phyloP scores from a whole-genome alignment of 163 green algal species.

The Chlorella variabilis region DNA sequence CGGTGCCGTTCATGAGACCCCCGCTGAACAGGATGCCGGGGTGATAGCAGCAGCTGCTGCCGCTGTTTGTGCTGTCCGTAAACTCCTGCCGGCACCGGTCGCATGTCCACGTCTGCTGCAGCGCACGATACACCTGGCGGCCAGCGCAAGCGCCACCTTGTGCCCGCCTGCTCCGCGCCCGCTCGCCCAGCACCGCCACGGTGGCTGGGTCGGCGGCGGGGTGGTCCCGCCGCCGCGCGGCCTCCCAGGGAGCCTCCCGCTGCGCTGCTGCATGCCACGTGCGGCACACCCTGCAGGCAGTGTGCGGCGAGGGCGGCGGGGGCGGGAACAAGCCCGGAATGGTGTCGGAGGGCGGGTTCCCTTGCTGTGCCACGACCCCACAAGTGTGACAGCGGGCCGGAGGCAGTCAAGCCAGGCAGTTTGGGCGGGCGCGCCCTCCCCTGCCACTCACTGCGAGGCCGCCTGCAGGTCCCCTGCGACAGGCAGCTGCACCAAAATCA shows the following conservation, averaged over 20 bases:
- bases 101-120: background rate
- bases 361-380: too few species aligned
- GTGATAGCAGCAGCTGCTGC: conserved; percentile 18
- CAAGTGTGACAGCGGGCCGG: too few species aligned
- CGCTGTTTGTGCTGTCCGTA: conserved; percentile 12
- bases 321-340: too few species aligned
- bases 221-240: background rate
- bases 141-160: background rate
- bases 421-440: too few species aligned
- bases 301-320: too few species aligned
- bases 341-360: too few species aligned
- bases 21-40: conserved; percentile 32
- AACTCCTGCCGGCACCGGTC: conserved; percentile 15
- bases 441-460: too few species aligned
- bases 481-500: too few species aligned
- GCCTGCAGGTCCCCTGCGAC: too few species aligned
- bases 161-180: background rate
- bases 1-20: conserved; percentile 18
- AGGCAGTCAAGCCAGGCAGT: too few species aligned
- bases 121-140: background rate
- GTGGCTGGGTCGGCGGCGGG: background rate
- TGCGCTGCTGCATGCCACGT: background rate
- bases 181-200: background rate
- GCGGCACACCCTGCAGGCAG: background rate
- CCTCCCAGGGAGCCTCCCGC: background rate